Conservation (phyloP, 1,284 basidiomycete species). For the Ustilago lituana region DNA sequence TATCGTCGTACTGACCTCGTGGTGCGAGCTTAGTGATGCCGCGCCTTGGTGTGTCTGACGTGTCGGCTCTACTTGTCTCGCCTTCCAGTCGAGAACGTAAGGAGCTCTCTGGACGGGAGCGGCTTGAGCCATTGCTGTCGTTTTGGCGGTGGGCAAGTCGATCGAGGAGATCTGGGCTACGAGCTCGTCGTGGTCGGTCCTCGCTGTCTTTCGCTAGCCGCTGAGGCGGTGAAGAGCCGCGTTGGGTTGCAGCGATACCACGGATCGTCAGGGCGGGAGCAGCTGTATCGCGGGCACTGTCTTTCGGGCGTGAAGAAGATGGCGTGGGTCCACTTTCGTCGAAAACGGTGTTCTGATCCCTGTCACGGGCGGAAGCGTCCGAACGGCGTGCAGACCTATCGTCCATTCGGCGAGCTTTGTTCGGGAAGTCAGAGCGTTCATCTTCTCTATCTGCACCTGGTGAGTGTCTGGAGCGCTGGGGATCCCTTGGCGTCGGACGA, state of each 20-base stretch:
- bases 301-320: conserved; percentile 16
- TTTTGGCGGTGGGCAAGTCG: conserved; percentile 22
- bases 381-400: conserved; percentile 8
- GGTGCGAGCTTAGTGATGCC: conserved; percentile 27
- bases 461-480: conserved; percentile 8
- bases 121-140: conserved; percentile 16
- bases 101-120: conserved; percentile 9
- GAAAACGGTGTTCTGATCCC: not conserved
- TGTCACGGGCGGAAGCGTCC: not conserved
- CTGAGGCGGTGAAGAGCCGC: conserved; percentile 9
- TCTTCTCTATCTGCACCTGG: conserved; percentile 5
- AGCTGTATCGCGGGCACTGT: conserved; percentile 7
- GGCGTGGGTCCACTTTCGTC: conserved; percentile 6
- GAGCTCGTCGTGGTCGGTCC: conserved; percentile 10
- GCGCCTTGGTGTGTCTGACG: conserved; percentile 7
- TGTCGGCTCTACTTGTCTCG: not conserved
- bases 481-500: conserved; percentile 11
- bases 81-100: conserved; percentile 21
- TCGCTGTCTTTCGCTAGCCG: not conserved
- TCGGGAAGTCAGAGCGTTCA: conserved; percentile 19
- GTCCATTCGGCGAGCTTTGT: conserved; percentile 31
- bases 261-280: conserved; percentile 29
- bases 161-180: conserved; percentile 35
- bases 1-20: conserved; percentile 32
- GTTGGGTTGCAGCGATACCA: conserved; percentile 26